Evolutionary conservation across 805 yeast species (phyloP), one percentile per base, ranked within the genome.

Genomic region (Maudiozyma barnettii): DNA sequence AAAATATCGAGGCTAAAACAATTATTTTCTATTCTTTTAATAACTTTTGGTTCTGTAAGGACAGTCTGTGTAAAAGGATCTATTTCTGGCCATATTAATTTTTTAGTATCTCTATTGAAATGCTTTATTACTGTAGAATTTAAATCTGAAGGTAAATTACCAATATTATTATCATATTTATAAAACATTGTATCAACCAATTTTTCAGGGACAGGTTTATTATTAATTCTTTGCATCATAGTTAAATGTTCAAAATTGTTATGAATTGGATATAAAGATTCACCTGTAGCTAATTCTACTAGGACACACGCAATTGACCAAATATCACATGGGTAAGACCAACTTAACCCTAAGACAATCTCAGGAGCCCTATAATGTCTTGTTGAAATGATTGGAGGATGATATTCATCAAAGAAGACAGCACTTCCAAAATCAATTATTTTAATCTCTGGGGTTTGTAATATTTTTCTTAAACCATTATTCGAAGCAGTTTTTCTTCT

Each of bases 371-470:
- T 72, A 65, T 93, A 93, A 65, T 93, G 99, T 44, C 99, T 74
- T 1, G 99, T 93, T 7, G 96, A 86, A 10, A 93, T 96, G 14
- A 93, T 81, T 19, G 84, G 79, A 3, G 95, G 81, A 70, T 93
- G 99, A 62, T 85, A 89, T 67, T 93, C 98, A 65, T 90, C 95
- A 56, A 85, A 77, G 59, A 93, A 93, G 4, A 95, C 81, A 0
- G 99, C 96, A 37, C 93, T 81, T n/a, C 99, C 99, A 66, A 93
- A 93, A 68, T 93, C 99, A 51, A 93, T 93, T 23, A 91, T 77
- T 62, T 87, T 89, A 46, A 93, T 86, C 51, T 79, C 75, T 1
- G 98, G 95, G 61, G 85, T 81, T 43, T 74, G 75, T 52, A 93
- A 73, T 13, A 64, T 48, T 49, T 58, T 64, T 30, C 67, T 53